Percentiles rank a stretch among this genome's conserved stretches.
These are phyloP conservation scores for Euphrasia arctica DNA, from an alignment of 305 asterid genomes.

Conservation along the genomic window DNA sequence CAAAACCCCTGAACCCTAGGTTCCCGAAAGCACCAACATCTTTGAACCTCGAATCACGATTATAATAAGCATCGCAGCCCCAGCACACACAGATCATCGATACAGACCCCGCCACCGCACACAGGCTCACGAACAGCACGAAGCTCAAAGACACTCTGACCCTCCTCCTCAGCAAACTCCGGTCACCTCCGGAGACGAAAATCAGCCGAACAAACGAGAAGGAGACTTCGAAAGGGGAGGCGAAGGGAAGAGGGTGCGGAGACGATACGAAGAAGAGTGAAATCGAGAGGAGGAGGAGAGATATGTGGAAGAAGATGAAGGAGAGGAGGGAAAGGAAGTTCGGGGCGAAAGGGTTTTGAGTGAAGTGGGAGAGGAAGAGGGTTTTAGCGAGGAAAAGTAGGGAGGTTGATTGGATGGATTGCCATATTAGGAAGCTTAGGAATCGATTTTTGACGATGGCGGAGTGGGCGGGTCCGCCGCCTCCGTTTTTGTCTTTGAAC, in stretches of 20 bases:
- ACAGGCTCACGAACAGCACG: slow-evolving; percentile 49
- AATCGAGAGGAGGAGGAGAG: slow-evolving; percentile 52
- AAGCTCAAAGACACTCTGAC: slow-evolving; percentile 59
- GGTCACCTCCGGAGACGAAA: slow-evolving; percentile 48
- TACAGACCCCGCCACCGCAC: slow-evolving; percentile 47
- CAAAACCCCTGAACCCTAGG: slow-evolving; percentile 69
- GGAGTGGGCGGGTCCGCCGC: slow-evolving; percentile 30
- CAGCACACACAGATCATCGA: slow-evolving; percentile 52
- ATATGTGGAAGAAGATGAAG: slow-evolving; percentile 55
- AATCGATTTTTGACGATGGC: slow-evolving; percentile 65
- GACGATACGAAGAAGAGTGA: slow-evolving; percentile 67
- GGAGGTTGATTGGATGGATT: slow-evolving; percentile 57
- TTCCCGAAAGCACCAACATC: slow-evolving; percentile 33
- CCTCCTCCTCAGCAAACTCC: slow-evolving; percentile 33
- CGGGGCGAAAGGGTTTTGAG: slow-evolving; percentile 34
- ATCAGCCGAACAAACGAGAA: slow-evolving; percentile 47
- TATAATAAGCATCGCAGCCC: slow-evolving; percentile 41
- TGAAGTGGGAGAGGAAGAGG: slow-evolving; percentile 49
- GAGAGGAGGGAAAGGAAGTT: slow-evolving; percentile 39
- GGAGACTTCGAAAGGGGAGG: slow-evolving; percentile 52
- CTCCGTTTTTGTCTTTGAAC: slow-evolving; percentile 58
- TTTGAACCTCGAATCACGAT: slow-evolving; percentile 26
- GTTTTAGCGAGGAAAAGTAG: slow-evolving; percentile 50
- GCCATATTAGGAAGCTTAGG: slow-evolving; percentile 83
- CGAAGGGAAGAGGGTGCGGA: slow-evolving; percentile 51